phyloP scores from a whole-genome alignment of 305 asterid species.

The Rubia occidens region DNA sequence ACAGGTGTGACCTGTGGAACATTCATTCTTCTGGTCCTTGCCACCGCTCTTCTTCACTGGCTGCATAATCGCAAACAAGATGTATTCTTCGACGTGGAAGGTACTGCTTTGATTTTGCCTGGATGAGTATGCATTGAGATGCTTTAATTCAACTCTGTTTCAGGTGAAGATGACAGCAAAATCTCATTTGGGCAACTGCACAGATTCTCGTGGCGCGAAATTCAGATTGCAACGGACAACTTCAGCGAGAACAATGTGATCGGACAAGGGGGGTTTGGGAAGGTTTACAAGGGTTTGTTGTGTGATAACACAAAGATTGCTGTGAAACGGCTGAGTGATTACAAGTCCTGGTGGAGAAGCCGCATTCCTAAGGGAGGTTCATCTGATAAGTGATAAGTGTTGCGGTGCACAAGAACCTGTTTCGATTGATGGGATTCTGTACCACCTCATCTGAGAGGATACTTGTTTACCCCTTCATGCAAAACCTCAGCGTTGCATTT shows the following conservation, averaged over 20 bases:
- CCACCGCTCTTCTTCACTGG: slow-evolving; percentile 40
- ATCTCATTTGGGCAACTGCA: slow-evolving; percentile 61
- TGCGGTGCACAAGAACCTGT: slow-evolving; percentile 77
- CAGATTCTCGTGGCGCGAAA: slow-evolving; percentile 70
- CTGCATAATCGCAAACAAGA: slow-evolving; percentile 35
- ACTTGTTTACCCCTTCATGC: slow-evolving; percentile 89
- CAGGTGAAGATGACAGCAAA: slow-evolving; percentile 66
- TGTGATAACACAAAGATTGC: slow-evolving; percentile 55
- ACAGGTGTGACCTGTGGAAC: slow-evolving; percentile 47
- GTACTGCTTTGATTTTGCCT: slow-evolving; percentile 21
- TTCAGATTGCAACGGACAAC: slow-evolving; percentile 67
- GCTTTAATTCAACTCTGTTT: neutral
- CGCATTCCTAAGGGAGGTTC: slow-evolving; percentile 71
- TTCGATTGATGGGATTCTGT: slow-evolving; percentile 70
- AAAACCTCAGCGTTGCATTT: slow-evolving; percentile 76
- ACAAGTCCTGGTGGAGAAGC: slow-evolving; percentile 86
- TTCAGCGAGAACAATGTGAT: slow-evolving; percentile 54
- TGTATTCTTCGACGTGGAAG: slow-evolving; percentile 56
- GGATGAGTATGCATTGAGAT: neutral
- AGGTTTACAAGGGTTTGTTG: slow-evolving; percentile 67
- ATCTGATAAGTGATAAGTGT: slow-evolving; percentile 79
- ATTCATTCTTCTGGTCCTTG: slow-evolving; percentile 52
- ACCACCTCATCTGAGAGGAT: slow-evolving; percentile 66
- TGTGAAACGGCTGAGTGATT: slow-evolving; percentile 67
- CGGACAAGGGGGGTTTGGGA: slow-evolving; percentile 94